Conservation (phyloP, 2,329 filamentous ascomycete genomes). For the Pyrenochaeta sp. region DNA sequence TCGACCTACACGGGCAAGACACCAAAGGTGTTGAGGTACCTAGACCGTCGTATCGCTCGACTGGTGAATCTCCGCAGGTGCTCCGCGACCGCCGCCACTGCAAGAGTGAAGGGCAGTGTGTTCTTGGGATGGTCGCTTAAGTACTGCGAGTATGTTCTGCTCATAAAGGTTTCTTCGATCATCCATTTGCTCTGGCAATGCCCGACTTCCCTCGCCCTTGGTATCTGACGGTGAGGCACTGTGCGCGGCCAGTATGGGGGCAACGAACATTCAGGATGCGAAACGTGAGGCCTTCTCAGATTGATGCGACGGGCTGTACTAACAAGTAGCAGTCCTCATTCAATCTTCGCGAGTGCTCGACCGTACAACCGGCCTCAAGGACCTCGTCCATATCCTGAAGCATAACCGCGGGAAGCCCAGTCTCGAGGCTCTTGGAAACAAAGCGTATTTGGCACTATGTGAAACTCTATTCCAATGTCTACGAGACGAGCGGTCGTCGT, state of each 20-base stretch:
- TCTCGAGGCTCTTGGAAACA: constrained; percentile 69
- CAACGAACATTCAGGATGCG: constrained; percentile 47
- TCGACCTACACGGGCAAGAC: not conserved
- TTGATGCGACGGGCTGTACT: constrained; percentile 7
- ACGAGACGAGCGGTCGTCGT: constrained; percentile 71
- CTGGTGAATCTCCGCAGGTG: constrained; percentile 22
- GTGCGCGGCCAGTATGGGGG: constrained; percentile 34
- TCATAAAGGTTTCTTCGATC: not conserved
- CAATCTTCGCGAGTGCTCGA: constrained; percentile 47
- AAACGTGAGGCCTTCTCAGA: constrained; percentile 32
- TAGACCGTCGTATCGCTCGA: not conserved
- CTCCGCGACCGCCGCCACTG: constrained; percentile 22
- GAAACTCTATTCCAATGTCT: constrained; percentile 79
- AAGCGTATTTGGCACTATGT: constrained; percentile 81
- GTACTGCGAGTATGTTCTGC: not conserved
- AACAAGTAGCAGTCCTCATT: constrained; percentile 38
- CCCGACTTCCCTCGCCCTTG: constrained; percentile 4
- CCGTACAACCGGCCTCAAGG: constrained; percentile 61
- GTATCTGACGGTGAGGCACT: constrained; percentile 13
- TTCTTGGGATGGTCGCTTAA: constrained; percentile 6
- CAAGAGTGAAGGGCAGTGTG: not conserved
- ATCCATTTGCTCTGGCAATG: constrained; percentile 16
- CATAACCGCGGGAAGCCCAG: constrained; percentile 58
- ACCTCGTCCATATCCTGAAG: constrained; percentile 65
- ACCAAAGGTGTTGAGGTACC: not conserved